Evolutionary conservation across 352 stramenopile species (phyloP), one percentile per base, ranked within the genome.

Genomic region (Phytophthora syringae): DNA sequence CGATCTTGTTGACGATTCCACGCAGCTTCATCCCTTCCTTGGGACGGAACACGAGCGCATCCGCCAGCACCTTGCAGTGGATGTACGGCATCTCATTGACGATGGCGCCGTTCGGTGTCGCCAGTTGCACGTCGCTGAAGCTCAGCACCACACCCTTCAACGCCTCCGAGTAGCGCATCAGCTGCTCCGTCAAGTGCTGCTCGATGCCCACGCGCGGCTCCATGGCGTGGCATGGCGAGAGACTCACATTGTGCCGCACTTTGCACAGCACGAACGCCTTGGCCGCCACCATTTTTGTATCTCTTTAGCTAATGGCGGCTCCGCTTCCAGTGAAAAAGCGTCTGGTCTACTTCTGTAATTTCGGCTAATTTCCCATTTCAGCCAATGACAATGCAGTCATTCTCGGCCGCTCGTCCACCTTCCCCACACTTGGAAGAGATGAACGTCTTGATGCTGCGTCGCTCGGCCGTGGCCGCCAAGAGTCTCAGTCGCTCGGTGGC

Each of bases 21-120:
- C 76, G 64, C 24, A 95, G 71, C 32, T 47, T 54, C 86, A 93
- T 93, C 32, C 86, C 84, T 22, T 85, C 69, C 40, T 62, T 68
- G 2, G 86, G 86, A 10, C 78, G 80, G 65, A 95, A 95, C 30
- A 95, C 79, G 12, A 95, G 73, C 43, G 81, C 84, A 40, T 93
- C 77, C 0, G 86, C 78, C 28, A 81, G 36, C 22, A 95, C 80
- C 56, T 88, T 90, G 64, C 82, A 89, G 72, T 93, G 86, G 60
- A 95, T 90, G 72, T 77, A 93, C 16, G 86, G 86, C 79, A 88
- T 88, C 60, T 95, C 86, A 70, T 92, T 95, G 66, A 95, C 81
- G 67, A 95, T 93, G 58, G 70, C 60, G 37, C 84, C 86, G 34
- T 81, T 60, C 6, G 81, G 80, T 37, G 71, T 72, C 21, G 77